Evolutionary conservation across 139 green algal genomes (phyloP).

Genomic region (Chlamydomonas urium): DNA sequence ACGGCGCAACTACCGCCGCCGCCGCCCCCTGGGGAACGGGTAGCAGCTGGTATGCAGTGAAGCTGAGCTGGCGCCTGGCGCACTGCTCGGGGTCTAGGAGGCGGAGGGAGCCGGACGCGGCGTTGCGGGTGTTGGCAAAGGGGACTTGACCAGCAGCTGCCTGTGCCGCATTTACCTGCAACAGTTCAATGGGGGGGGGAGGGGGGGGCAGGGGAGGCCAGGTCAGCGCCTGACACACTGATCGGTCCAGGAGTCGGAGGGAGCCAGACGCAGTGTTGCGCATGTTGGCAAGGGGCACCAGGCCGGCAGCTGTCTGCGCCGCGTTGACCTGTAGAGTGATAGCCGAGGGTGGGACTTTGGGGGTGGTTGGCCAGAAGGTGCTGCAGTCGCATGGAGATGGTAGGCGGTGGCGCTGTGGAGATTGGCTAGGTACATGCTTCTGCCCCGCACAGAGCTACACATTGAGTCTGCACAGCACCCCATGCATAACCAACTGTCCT

Average conservation of each 20-base stretch:
- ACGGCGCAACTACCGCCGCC: not conserved
- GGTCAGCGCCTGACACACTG: slow-evolving; percentile 28
- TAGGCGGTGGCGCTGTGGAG: no score
- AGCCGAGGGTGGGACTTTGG: no score
- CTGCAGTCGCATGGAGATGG: no score
- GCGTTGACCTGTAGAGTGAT: slow-evolving; percentile 45
- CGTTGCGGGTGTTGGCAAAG: slow-evolving; percentile 54
- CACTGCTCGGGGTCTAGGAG: slow-evolving; percentile 35
- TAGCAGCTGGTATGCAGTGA: slow-evolving; percentile 39
- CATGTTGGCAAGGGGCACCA: slow-evolving; percentile 37
- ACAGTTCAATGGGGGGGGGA: no score
- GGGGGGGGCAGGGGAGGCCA: no score
- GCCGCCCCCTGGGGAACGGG: not conserved
- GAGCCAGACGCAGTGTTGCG: slow-evolving; percentile 48
- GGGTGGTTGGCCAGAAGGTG: slow-evolving; percentile 50
- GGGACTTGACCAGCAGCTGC: slow-evolving; percentile 5
- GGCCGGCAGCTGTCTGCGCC: slow-evolving; percentile 8
- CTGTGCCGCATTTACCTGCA: slow-evolving; percentile 36
- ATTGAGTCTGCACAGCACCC: no score
- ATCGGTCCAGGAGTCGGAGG: slow-evolving; percentile 36
- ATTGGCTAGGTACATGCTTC: no score
- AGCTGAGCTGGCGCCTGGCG: slow-evolving; percentile 37
- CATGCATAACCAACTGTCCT: no score
- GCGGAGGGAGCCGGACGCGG: slow-evolving; percentile 36
- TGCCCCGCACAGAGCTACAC: no score